A percentile compares a stretch with the other conserved stretches of the same genome.
These are phyloP conservation scores for Tilletiaria anomala DNA, from an alignment of 1,284 basidiomycete species.

Conservation along the genomic window DNA sequence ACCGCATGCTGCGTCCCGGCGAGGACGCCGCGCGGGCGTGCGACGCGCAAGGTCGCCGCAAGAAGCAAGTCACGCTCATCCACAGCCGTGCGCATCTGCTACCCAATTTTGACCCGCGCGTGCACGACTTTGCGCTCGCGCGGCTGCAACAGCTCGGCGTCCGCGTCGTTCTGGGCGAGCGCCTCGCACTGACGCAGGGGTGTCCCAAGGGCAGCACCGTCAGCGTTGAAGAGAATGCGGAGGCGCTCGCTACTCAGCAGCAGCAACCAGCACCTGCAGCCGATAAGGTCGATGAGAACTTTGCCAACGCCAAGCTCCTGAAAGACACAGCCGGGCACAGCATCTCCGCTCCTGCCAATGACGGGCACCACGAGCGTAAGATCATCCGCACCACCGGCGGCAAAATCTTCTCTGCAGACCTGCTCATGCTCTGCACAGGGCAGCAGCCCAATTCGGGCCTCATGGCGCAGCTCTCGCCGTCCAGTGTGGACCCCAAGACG, in stretches of 20 bases:
- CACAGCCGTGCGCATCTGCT: slow-evolving; percentile 11
- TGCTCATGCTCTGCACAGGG: slow-evolving; percentile 36
- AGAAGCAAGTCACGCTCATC: slow-evolving; percentile 4
- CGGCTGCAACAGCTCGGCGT: slow-evolving; percentile 29
- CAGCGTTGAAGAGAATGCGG: slow-evolving; percentile 1
- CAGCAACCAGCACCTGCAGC: too few relatives aligned
- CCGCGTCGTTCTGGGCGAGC: slow-evolving; percentile 32
- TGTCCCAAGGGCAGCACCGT: slow-evolving; percentile 28
- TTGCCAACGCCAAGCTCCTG: background rate
- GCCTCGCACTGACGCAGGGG: slow-evolving; percentile 29
- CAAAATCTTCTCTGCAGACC: slow-evolving; percentile 27
- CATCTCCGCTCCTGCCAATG: too few relatives aligned
- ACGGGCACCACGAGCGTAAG: slow-evolving; percentile 22
- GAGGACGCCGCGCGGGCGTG: background rate
- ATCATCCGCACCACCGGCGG: slow-evolving; percentile 31
- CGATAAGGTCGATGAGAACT: background rate
- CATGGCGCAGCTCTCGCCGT: slow-evolving; percentile 26
- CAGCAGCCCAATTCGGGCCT: slow-evolving; percentile 35
- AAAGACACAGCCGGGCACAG: background rate
- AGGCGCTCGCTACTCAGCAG: slow-evolving; percentile 1
- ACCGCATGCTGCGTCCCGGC: too few relatives aligned
- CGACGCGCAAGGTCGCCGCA: background rate
- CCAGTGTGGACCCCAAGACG: slow-evolving; percentile 25
- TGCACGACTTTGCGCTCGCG: slow-evolving; percentile 27
- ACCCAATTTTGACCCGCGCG: slow-evolving; percentile 32